A percentile compares a stretch with the other conserved stretches of the same genome.
phyloP scores from a whole-genome alignment of 2,329 filamentous ascomycete genomes.

The Fusarium praegraminearum region DNA sequence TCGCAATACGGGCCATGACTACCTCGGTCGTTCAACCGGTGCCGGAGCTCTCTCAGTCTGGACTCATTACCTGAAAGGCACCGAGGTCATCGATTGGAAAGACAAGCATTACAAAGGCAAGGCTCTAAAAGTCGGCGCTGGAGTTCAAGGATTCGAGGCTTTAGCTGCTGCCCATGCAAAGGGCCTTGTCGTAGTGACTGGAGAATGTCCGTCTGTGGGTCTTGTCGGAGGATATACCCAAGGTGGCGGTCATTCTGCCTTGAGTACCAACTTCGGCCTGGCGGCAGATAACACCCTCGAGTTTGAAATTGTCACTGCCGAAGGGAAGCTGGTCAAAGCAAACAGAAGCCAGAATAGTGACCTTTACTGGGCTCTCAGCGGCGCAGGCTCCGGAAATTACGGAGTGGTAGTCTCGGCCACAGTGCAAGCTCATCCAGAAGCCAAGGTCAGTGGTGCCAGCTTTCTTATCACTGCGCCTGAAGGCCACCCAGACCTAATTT shows the following conservation, averaged over 20 bases:
- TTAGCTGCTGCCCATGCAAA: constrained; percentile 59
- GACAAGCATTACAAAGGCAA: constrained; percentile 60
- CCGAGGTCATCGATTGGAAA: constrained; percentile 55
- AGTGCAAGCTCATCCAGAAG: constrained; percentile 61
- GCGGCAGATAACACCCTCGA: constrained; percentile 70
- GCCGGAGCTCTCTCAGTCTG: constrained; percentile 55
- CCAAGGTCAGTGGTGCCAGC: constrained; percentile 50
- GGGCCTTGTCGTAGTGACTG: constrained; percentile 64
- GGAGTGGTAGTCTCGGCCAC: constrained; percentile 68
- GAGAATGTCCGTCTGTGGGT: constrained; percentile 66
- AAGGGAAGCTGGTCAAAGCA: constrained; percentile 62
- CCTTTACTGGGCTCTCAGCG: constrained; percentile 72
- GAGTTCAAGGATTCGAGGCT: constrained; percentile 63
- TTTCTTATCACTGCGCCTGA: constrained; percentile 22
- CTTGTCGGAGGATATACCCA: constrained; percentile 70
- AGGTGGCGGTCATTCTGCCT: constrained; percentile 66
- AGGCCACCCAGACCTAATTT: constrained; percentile 17
- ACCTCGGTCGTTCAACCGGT: constrained; percentile 69
- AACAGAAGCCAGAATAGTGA: constrained; percentile 62
- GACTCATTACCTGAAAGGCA: constrained; percentile 58
- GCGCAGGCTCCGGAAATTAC: constrained; percentile 70
- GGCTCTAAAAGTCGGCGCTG: constrained; percentile 66
- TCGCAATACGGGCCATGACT: constrained; percentile 66
- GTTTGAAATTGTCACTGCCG: constrained; percentile 65
- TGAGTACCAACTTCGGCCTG: constrained; percentile 66